Base-by-base conservation (phyloP, 345 rosid genomes). In the Sisymbrium irio region DNA sequence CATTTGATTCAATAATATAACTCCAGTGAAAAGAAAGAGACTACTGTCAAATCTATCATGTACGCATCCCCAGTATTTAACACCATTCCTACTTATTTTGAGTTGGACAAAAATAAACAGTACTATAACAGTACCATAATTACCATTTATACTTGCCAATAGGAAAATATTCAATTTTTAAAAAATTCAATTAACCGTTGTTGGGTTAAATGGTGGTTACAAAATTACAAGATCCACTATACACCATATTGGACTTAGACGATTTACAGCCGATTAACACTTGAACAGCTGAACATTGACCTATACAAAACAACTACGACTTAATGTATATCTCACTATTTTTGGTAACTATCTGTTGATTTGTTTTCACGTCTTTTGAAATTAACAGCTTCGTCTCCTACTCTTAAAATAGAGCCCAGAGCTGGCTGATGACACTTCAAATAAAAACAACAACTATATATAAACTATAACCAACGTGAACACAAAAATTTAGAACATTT, bases 351-450 rank as follows among this genome's bases (percentile, higher is more conserved):
- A 33, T 57, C n/a, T 19, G 18, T 62, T 69, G 27, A 35, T 76
- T 69, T 35, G 69, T 54, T 69, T 51, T 69, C 27, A 14, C 14
- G 69, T 62, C 30, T 62, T 25, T 62, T 69, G 60, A 45, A 45
- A 27, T 55, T 41, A 53, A 55, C 76, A 45, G 50, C 45, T 70
- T n/a, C 4, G 44, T 19, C 14, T 59, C 15, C 32, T 28, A 30
- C 54, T 70, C 67, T 71, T 71, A 69, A 71, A 71, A 77, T 77
- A 71, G 80, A 64, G 19, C 55, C 28, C 30, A 77, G 22, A 77
- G 61, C 66, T 70, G 67, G 76, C 54, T 57, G 18, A 39, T 37
- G 17, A 75, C 63, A 76, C 65, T 76, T 28, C 20, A 5, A 36
- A 62, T 54, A 20, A 51, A 41, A 27, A 33, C n/a, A 44, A 41